Evolutionary conservation across 345 rosid species (phyloP), one percentile per base, ranked within the genome.

Genomic region (Citrus glauca): DNA sequence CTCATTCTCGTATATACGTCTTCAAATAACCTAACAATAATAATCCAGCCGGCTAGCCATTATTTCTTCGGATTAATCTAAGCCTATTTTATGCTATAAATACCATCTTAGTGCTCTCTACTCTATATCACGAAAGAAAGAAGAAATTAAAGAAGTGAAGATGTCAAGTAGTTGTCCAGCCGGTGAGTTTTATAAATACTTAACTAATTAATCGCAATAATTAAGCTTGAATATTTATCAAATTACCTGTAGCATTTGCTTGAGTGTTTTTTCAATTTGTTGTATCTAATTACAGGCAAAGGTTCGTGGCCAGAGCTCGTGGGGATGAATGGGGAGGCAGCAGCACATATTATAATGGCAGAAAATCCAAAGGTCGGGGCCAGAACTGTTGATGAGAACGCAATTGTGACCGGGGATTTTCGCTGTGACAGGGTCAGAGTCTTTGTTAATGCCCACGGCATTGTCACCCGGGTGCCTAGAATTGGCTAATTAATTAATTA

Each of bases 251-350:
- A 11, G 50, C 50, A 45, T 45, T 13, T 13, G 17, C 17, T 13
- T 13, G 14, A 45, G 17, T 45, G 50, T 45, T 13, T 45, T 4
- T 45, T 11, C 16, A 45, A 45, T 0, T 13, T 45, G 50, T 13
- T 45, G 50, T 13, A 45, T 45, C 50, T 45, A 13, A 45, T 48
- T 66, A 37, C 56, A 79, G 82, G 74, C 4, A 79, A 79, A 78
- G 60, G 69, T 40, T 66, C 82, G 9, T 79, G 82, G 82, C 82
- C 78, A 19, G 82, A 79, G 74, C 56, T 60, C 1, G 61, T 79
- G 48, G 82, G 78, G 0, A 55, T 17, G 7, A n/a, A 22, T 20
- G 74, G 74, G 35, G 66, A 59, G 69, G 78, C 11, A 4, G 75
- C 82, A 16, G 68, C 45, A 7, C 48, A 56, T 5, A 17, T 62